These are phyloP conservation scores for Penicillium argentinense DNA, from an alignment of 495 filamentous ascomycete species.

Conservation along the genomic window DNA sequence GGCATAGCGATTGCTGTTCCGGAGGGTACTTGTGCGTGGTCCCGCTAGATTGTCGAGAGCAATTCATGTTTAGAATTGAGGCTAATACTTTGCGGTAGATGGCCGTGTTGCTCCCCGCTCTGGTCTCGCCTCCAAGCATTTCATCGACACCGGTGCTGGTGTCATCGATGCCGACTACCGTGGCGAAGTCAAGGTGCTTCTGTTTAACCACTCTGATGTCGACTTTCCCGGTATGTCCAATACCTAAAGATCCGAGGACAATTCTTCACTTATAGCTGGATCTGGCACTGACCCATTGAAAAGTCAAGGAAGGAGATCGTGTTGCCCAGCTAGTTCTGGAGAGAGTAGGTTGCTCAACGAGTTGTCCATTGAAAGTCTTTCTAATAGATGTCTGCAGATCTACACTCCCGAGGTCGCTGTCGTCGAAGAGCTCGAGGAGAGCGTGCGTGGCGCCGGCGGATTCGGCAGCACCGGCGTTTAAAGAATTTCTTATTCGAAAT, in stretches of 20 bases:
- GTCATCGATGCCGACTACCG: slow-evolving; percentile 98
- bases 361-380: background rate
- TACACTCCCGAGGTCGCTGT: slow-evolving; percentile 87
- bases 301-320: slow-evolving; percentile 79
- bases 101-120: slow-evolving; percentile 90
- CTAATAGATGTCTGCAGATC: slow-evolving; percentile 50
- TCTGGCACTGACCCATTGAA: background rate
- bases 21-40: slow-evolving; percentile 71
- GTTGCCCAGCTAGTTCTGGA: slow-evolving; percentile 93
- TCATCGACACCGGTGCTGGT: slow-evolving; percentile 91
- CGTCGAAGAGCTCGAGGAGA: slow-evolving; percentile 86
- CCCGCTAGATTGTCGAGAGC: background rate
- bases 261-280: background rate
- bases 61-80: background rate
- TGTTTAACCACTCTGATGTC: slow-evolving; percentile 85
- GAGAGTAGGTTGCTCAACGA: slow-evolving; percentile 45
- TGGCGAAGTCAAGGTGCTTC: slow-evolving; percentile 86
- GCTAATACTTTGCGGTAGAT: slow-evolving; percentile 50
- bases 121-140: slow-evolving; percentile 88
- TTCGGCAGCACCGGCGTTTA: slow-evolving; percentile 84
- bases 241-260: no score
- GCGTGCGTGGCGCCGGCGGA: slow-evolving; percentile 83
- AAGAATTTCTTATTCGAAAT: no score
- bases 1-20: slow-evolving; percentile 88
- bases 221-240: slow-evolving; percentile 65